Base-by-base conservation (phyloP, 2,329 filamentous ascomycete species). In the Cercospora berteroae region DNA sequence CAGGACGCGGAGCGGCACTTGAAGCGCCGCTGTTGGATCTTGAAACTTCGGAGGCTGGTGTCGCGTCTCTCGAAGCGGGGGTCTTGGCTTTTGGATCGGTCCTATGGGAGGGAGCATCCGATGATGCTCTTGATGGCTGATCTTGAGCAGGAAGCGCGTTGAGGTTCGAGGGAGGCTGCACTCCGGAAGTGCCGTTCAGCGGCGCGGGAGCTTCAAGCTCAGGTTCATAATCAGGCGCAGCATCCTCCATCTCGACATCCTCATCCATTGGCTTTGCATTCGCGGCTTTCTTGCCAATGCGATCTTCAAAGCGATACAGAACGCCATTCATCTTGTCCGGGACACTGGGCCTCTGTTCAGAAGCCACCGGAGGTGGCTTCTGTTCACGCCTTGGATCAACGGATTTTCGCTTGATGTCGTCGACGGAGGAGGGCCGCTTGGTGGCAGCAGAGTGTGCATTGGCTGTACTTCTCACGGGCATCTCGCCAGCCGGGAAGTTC, bases 311-410 rank as follows among this genome's bases (percentile, higher is more conserved):
- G 6, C 71, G 72, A 58, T 75, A 75, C 16, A 67, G 71, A 13
- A 77, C 69, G 44, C 76, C 80, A 27, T 81, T 78, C 67, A 83
- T 80, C 2, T 78, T 77, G 31, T 79, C 77, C 10, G 77, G 64
- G 8, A 33, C 23, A 33, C 13, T 52, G 8, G 55, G 16, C 13
- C 12, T 33, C n/a, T 33, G n/a, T 20, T 20, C 50, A 23, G 61
- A 18, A 23, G 48, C 3, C 36, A 25, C 7, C 13, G 29, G 13
- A 5, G 50, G 5, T 18, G 61, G 16, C 27, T 33, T 25, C n/a
- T 10, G 25, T 57, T 25, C 52, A 25, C 52, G 25, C 25, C 29
- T 5, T n/a, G 29, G 4, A 27, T 29, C 52, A 31, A 57, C 29
- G 13, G 23, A 18, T 29, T 57, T 29, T 7, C 6, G n/a, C 13